Evolutionary conservation across 106 monocot species (phyloP), one percentile per base, ranked within the genome.

Genomic region (Dendrobium chrysotoxum): DNA sequence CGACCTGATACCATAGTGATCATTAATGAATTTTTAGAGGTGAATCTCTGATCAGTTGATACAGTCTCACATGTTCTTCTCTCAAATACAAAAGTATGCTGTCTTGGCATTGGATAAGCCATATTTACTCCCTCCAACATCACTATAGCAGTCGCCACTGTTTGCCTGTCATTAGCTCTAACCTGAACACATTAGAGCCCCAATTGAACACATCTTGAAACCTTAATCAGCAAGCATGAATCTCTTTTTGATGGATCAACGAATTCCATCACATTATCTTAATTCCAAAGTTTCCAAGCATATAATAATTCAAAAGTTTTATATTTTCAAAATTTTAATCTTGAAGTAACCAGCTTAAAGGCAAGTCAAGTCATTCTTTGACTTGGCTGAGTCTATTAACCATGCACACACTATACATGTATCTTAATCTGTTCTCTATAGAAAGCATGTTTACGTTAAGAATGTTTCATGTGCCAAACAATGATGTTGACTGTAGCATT

Each of bases 141-240:
- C 21, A 72, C 15, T 78, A 81, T 50, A 3, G 72, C 81, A 7
- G 58, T 57, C 23, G 80, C 18, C 84, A 80, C 80, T 5, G 47
- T 80, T 10, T 80, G 84, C 20, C 84, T 57, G 17, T 84, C 85
- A 20, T 9, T n/a, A 12, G 85, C 76, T 40, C 17, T 38, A 35
- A 81, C 85, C 58, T 85, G 77, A 39, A 85, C 72, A 4, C 85
- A 85, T 17, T 77, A 58, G 1, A 85, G 81, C 5, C 77, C 85
- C 5, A 85, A 8, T 16, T 81, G n/a, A 11, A 85, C 41, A 42
- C 80, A 81, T 58, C 42, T 80, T 23, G 28, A 64, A 21, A 72
- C 55, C 39, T 85, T 55, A 4, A 2, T 15, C 20, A 7, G 0
- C 2, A 15, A 13, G 76, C 77, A 85, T 39, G 80, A 80, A 20